A percentile compares a stretch with the other conserved stretches of the same genome.
Evolutionary conservation across 2,329 filamentous ascomycete genomes (phyloP).

Genomic region (Cyanodermella asteris): DNA sequence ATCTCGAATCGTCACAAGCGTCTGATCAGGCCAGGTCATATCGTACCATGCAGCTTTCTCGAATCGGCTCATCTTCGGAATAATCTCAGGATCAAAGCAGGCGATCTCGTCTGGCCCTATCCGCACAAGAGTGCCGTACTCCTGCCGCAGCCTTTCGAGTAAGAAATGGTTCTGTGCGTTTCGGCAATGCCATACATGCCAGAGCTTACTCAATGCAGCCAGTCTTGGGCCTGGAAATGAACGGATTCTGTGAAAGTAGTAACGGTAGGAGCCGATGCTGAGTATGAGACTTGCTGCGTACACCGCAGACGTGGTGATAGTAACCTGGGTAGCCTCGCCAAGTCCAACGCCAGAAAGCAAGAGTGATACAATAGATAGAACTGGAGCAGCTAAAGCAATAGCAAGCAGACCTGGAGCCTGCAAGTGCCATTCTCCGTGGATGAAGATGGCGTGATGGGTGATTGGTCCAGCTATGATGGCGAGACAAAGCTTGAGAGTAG

Average conservation of each 20-base stretch:
- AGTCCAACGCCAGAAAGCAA: background rate
- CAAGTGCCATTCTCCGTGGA: conserved; percentile 4
- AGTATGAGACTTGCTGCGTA: background rate
- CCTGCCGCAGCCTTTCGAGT: background rate
- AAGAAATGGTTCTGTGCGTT: background rate
- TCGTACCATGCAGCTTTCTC: background rate
- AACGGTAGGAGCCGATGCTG: conserved; percentile 2
- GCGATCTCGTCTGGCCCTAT: too few relatives aligned
- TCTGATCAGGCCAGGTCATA: background rate
- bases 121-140: conserved; percentile 1
- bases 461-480: background rate
- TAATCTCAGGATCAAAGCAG: conserved; percentile 3
- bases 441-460: conserved; percentile 2
- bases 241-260: conserved; percentile 1
- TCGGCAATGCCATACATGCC: conserved; percentile 3
- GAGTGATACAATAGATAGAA: background rate
- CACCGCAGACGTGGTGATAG: background rate
- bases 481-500: too few relatives aligned
- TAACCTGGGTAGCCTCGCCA: background rate
- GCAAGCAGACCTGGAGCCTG: background rate
- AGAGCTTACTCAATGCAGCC: conserved; percentile 2
- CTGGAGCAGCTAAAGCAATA: background rate
- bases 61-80: too few relatives aligned
- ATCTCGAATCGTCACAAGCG: background rate
- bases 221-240: conserved; percentile 1